phyloP scores from a whole-genome alignment of 2,329 filamentous ascomycete species.

The Metarhizium humberi region DNA sequence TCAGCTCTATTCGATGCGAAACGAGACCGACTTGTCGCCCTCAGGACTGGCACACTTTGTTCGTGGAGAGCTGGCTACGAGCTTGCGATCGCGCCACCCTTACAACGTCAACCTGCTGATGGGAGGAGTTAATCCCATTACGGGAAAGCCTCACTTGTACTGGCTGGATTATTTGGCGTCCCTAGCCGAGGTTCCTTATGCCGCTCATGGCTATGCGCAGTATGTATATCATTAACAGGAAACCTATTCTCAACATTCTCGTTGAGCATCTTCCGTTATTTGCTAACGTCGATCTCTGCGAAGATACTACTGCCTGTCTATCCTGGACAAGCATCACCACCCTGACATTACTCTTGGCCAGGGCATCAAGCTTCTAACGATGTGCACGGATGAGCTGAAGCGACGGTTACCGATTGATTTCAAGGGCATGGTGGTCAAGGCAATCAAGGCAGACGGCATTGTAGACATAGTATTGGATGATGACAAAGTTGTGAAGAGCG shows the following conservation, averaged over 20 bases:
- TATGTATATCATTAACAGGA: constrained; percentile 34
- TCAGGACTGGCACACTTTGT: constrained; percentile 88
- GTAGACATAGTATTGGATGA: constrained; percentile 79
- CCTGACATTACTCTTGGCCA: constrained; percentile 84
- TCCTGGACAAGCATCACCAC: constrained; percentile 97
- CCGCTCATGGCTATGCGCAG: constrained; percentile 97
- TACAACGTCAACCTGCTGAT: constrained; percentile 96
- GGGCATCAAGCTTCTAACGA: constrained; percentile 82
- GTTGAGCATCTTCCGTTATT: neutral
- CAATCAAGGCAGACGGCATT: constrained; percentile 89
- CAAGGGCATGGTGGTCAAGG: constrained; percentile 93
- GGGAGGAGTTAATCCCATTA: constrained; percentile 87
- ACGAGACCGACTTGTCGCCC: constrained; percentile 84
- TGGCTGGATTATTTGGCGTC: constrained; percentile 97
- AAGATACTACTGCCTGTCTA: constrained; percentile 94
- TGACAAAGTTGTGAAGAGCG: constrained; percentile 57
- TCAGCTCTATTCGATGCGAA: constrained; percentile 97
- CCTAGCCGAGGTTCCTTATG: constrained; percentile 81
- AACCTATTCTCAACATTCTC: neutral
- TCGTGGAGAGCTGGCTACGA: constrained; percentile 83
- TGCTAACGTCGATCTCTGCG: constrained; percentile 5
- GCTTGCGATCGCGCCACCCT: constrained; percentile 82
- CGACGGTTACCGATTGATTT: constrained; percentile 95
- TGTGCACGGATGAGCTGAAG: constrained; percentile 97
- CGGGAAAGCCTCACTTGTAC: constrained; percentile 82